Evolutionary conservation across 1,284 basidiomycete genomes (phyloP).

Genomic region (Malassezia psittaci): DNA sequence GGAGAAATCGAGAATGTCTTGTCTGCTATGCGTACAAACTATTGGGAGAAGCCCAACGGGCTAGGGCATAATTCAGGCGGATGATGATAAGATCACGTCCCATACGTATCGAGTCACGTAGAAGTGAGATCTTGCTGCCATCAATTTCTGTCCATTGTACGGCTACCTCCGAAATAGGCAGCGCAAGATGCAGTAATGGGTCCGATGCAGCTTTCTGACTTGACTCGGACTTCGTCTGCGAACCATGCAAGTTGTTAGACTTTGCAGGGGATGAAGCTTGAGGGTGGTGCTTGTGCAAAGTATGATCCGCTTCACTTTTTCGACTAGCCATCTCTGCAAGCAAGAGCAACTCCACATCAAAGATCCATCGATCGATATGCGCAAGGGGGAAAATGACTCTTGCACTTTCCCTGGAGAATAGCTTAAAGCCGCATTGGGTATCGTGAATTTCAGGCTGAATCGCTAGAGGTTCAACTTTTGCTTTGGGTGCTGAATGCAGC

Average conservation of each 20-base stretch:
- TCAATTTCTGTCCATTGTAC: conserved; percentile 84
- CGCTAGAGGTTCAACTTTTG: conserved; percentile 11
- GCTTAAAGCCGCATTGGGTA: conserved; percentile 92
- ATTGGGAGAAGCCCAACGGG: conserved; percentile 51
- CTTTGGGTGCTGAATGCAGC: background rate
- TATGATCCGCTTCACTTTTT: conserved; percentile 5
- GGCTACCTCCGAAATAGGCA: conserved; percentile 68
- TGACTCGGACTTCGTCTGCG: no score
- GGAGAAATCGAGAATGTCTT: background rate
- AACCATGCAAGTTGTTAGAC: no score
- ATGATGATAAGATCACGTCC: conserved; percentile 72
- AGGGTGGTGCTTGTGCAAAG: background rate
- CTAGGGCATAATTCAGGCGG: conserved; percentile 67
- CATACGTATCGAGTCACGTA: conserved; percentile 76
- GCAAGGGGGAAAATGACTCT: conserved; percentile 62
- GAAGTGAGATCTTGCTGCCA: conserved; percentile 78
- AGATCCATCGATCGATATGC: conserved; percentile 62
- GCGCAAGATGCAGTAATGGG: conserved; percentile 54
- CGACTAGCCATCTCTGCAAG: conserved; percentile 54
- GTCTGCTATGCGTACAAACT: conserved; percentile 4
- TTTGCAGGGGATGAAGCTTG: background rate
- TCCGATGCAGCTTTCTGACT: conserved; percentile 1
- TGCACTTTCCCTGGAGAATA: conserved; percentile 65
- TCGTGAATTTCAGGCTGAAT: conserved; percentile 73
- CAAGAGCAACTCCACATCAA: conserved; percentile 87